Conservation (phyloP, 148 eudicot species). For the Vaccinium corymbosum region DNA sequence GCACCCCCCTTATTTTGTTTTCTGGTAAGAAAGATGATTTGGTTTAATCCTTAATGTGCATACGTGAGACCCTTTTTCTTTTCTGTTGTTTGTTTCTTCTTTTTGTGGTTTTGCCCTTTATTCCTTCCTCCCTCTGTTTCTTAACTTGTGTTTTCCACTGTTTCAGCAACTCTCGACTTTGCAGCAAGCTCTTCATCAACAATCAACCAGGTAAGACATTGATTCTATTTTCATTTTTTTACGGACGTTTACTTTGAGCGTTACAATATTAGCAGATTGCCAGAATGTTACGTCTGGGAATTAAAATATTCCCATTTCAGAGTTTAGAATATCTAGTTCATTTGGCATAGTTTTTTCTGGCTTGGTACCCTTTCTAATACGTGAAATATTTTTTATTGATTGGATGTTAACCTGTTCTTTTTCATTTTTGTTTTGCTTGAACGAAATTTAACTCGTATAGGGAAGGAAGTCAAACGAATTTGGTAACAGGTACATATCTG, state of each 20-base stretch:
- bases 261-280: not conserved
- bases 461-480: conserved; percentile 32
- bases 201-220: conserved; percentile 21
- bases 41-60: not conserved
- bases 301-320: not conserved
- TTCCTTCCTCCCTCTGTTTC: not conserved
- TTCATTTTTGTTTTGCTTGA: not conserved
- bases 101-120: not conserved
- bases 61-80: not conserved
- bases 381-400: not conserved
- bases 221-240: no score
- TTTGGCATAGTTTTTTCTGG: not conserved
- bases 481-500: conserved; percentile 30
- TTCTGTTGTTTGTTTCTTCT: not conserved
- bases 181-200: conserved; percentile 31
- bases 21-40: not conserved
- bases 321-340: not conserved
- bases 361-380: not conserved
- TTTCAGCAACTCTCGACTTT: conserved; percentile 34
- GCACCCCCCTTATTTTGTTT: not conserved
- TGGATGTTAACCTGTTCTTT: not conserved
- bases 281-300: not conserved
- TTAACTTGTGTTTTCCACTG: not conserved
- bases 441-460: conserved; percentile 18
- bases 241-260: not conserved